Base-by-base conservation (phyloP, 129 eudicot genomes). In the Ambrosia trifida region DNA sequence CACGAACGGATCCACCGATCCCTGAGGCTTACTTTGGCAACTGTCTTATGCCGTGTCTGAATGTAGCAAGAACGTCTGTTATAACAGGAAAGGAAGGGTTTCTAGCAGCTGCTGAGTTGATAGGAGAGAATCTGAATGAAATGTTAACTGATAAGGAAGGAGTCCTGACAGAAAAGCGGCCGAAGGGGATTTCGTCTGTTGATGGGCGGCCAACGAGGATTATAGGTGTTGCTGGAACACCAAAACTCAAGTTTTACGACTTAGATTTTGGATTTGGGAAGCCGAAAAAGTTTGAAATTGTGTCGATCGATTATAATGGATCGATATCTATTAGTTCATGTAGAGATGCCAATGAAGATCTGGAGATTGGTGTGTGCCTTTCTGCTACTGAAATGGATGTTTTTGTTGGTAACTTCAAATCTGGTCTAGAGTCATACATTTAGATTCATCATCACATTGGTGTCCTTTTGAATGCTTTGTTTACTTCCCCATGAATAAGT, bases 231-330 rank as follows among this genome's bases (percentile, higher is more conserved):
- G 18, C 64, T 0, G 40, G 64, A 28, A 11, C 64, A 12, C 64
- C 17, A 2, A 58, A 58, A 3, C 7, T 28, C 64, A 58, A 11
- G 0, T 30, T 7, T 57, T 58, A 58, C 2, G 64, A 58, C 17
- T 30, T 58, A 11, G 64, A 58, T 58, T 28, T 58, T 17, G 64
- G 64, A 12, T 58, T 58, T 11, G 40, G 64, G 64, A 58, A 12
- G 64, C 64, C 64, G 0, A 58, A 0, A 58, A 58, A 58, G 64
- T 17, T 28, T 58, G 64, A 58, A 58, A 28, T 8, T 9, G 2
- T 30, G 5, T 58, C 40, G 9, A 58, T 58, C 3, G 64, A 58
- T 58, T 58, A 58, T 11, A 28, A 3, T 28, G 64, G 17, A 28
- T 58, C 40, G 1, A 58, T 58, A 30, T 58, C 40, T 58, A 58